Base-by-base conservation (phyloP, 345 rosid genomes). In the Populus ilicifolia region DNA sequence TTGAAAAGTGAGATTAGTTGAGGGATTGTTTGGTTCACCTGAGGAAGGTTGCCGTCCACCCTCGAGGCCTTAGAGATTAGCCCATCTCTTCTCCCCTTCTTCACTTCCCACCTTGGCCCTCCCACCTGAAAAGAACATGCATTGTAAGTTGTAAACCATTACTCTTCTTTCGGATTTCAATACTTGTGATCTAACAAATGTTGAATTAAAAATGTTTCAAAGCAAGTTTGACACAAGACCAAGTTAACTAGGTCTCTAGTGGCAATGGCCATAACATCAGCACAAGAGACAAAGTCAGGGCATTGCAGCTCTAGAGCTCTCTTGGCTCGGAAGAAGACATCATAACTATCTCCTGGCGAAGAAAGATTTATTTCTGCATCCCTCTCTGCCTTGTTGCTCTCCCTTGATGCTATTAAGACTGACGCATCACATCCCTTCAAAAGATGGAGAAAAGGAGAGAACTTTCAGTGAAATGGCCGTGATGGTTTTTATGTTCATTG, bases 351-450 rank as follows among this genome's bases (percentile, higher is more conserved):
- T 59, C 80, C 70, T 0, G 79, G 78, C 27, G 77, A 27, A 9
- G 76, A 76, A 2, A 69, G 63, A 64, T 83, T 83, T 21, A 79
- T 79, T 16, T 71, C 61, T 33, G 78, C 70, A 33, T 83, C 85
- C 14, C 76, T 69, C 74, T 83, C 80, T 6, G 75, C 77, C 41
- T 61, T 71, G 68, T 75, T 67, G 7, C 16, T 27, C 39, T 50
- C 23, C 4, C 16, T 79, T 6, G 80, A 78, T 3, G 80, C 35
- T 16, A 79, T 75, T 73, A 71, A 69, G 21, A 78, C 67, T 12
- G 82, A 82, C 11, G 80, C 82, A 50, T 82, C 82, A 39, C 82
- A 82, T 0, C 80, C 82, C 73, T 77, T 69, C 1, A 4, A 43
- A 38, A 20, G 43, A 39, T 39, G 43, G 36, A 33, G 10, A 39